Percentiles rank a stretch among this genome's conserved stretches.
These are phyloP conservation scores for Fusarium tricinctum DNA, from an alignment of 2,329 filamentous ascomycete genomes.

Conservation along the genomic window DNA sequence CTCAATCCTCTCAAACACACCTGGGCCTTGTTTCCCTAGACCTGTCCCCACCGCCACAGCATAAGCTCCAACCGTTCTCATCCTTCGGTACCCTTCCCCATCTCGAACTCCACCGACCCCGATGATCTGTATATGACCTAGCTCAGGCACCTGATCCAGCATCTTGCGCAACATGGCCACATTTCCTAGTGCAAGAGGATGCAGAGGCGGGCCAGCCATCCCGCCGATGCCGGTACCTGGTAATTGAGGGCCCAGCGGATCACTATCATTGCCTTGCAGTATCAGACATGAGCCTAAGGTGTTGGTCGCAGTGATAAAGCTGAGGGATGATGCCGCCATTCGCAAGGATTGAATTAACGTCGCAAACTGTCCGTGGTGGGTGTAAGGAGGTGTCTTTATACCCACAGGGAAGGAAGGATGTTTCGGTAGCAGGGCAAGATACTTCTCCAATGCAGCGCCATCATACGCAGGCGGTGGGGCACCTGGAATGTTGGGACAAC, in stretches of 20 bases:
- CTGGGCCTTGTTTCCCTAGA: conserved; percentile 72
- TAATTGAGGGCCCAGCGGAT: conserved; percentile 58
- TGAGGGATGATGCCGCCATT: conserved; percentile 56
- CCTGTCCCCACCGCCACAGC: conserved; percentile 79
- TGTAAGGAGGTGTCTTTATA: conserved; percentile 83
- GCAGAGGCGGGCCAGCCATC: conserved; percentile 78
- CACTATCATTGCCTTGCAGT: conserved; percentile 53
- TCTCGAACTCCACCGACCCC: conserved; percentile 81
- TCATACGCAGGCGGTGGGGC: conserved; percentile 80
- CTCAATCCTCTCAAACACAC: conserved; percentile 72
- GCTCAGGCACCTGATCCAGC: conserved; percentile 63
- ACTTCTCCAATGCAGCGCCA: conserved; percentile 63
- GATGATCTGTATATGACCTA: conserved; percentile 73
- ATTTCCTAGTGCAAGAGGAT: conserved; percentile 81
- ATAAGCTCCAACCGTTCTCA: conserved; percentile 74
- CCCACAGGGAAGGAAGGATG: conserved; percentile 63
- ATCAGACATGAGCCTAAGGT: conserved; percentile 78
- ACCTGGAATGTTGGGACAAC: conserved; percentile 80
- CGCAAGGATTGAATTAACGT: conserved; percentile 67
- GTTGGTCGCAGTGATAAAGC: conserved; percentile 81
- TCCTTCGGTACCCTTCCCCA: conserved; percentile 71
- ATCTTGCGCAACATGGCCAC: conserved; percentile 75
- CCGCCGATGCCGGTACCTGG: conserved; percentile 74
- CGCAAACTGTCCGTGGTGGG: conserved; percentile 75
- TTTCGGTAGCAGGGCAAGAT: conserved; percentile 64